Evolutionary conservation across 768 basidiomycete genomes (phyloP).

Genomic region (Grammothele lineata): DNA sequence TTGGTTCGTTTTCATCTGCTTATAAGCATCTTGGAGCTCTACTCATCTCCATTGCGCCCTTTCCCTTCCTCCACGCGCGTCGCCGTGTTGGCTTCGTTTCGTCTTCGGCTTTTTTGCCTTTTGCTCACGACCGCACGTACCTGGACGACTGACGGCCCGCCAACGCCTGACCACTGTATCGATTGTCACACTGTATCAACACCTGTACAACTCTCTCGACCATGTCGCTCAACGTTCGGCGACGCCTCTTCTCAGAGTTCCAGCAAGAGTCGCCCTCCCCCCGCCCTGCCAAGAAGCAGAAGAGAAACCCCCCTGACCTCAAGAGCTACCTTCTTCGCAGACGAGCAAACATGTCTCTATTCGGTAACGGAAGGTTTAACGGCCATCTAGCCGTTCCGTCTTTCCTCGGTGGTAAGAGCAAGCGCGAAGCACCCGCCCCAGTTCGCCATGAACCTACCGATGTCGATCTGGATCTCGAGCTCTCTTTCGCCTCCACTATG

Average conservation of each 20-base stretch:
- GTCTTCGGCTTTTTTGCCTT: too few species aligned
- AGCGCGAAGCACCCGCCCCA: constrained; percentile 31
- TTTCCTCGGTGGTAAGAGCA: constrained; percentile 45
- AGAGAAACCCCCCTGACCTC: constrained; percentile 29
- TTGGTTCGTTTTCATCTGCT: constrained; percentile 19
- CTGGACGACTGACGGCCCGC: too few species aligned
- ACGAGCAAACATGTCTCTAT: constrained; percentile 17
- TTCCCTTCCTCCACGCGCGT: constrained; percentile 1
- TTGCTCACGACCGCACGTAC: too few species aligned
- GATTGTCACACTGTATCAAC: constrained; percentile 4
- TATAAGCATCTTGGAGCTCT: constrained; percentile 2
- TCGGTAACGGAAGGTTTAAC: constrained; percentile 11
- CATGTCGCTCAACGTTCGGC: not conserved
- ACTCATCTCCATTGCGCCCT: constrained; percentile 9
- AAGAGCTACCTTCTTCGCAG: constrained; percentile 25
- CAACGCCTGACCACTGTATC: constrained; percentile 10
- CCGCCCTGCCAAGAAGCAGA: constrained; percentile 43
- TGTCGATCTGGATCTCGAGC: constrained; percentile 71
- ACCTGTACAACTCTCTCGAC: constrained; percentile 3
- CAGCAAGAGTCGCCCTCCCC: constrained; percentile 28
- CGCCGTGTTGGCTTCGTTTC: not conserved
- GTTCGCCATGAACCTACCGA: constrained; percentile 56
- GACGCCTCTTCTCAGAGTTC: constrained; percentile 7
- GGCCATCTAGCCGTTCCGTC: constrained; percentile 34
- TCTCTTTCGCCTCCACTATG: constrained; percentile 80